Evolutionary conservation across 108 stramenopile genomes (phyloP), one percentile per base, ranked within the genome.

Genomic region (Skeletonema menzelii): DNA sequence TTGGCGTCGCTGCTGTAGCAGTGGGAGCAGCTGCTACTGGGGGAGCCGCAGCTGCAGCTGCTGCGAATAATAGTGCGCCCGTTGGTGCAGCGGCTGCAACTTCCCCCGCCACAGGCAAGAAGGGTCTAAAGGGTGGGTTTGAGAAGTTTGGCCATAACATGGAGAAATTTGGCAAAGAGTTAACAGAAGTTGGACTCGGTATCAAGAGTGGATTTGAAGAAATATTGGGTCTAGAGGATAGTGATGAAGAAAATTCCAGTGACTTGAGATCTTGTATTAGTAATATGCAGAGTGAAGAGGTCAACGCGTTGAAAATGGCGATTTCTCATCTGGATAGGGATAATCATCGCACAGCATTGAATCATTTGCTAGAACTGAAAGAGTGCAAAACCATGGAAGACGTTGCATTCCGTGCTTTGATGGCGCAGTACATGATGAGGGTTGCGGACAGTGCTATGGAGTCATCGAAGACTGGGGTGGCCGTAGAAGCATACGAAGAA

Each of bases 281-380:
- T 22, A 34, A n/a, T 4, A 42, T 63, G 27, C 19, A 55, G 5
- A 31, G 27, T 19, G 53, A 27, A 55, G 40, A 59, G 27, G 27
- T 40, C 5, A 56, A 76, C 10, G 56, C 38, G 12, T 72, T 72
- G 15, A 71, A 67, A 62, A 31, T 68, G 13, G 61, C 78, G 1
- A 72, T 72, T 24, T 56, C 53, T 37, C 66, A 79, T 42, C 56
- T 79, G 31, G 71, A 79, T 24, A 59, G 78, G 8, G 58, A 72
- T 46, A 72, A 79, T 63, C 78, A 79, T 62, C 70, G 70, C 26
- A 72, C 78, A 24, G 78, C 78, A 42, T 38, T 79, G 30, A 79
- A 72, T 57, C 67, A 79, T 27, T 63, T 79, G 37, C 28, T 34
- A 27, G 12, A 42, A 42, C 8, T 79, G 35, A 34, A 66, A 34